Evolutionary conservation across 129 eudicot genomes (phyloP).

Genomic region (sunflower (Helianthus annuus)): DNA sequence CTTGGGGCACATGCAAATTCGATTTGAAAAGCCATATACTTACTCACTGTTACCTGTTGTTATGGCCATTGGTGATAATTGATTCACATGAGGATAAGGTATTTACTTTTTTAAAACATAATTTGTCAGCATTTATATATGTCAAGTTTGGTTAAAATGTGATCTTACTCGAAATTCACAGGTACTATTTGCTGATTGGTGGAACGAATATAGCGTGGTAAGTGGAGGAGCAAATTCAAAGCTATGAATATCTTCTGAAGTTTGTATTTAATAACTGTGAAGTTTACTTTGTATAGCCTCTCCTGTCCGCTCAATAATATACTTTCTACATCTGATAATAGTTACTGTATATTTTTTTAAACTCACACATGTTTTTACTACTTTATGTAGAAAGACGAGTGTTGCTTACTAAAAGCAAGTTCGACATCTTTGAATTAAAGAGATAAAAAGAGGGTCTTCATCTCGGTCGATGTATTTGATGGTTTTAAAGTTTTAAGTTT

Average conservation of each 20-base stretch:
- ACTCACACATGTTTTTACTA: background rate
- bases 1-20: too few species aligned
- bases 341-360: background rate
- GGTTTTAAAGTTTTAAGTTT: background rate
- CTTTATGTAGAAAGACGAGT: background rate
- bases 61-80: slow-evolving; percentile 87
- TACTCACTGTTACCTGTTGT: slow-evolving; percentile 29
- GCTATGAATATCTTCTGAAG: slow-evolving; percentile 72
- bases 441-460: background rate
- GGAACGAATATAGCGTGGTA: slow-evolving; percentile 76
- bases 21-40: too few species aligned
- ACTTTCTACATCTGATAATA: background rate
- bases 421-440: background rate
- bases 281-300: slow-evolving; percentile 28
- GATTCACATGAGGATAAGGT: slow-evolving; percentile 92
- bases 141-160: background rate
- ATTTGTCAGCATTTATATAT: background rate
- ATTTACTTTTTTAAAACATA: slow-evolving; percentile 8
- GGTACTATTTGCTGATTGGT: slow-evolving; percentile 95
- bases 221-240: slow-evolving; percentile 96
- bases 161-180: slow-evolving; percentile 26
- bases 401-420: background rate
- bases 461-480: background rate
- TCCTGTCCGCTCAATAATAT: background rate
- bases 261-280: slow-evolving; percentile 48